Evolutionary conservation across 257 asterid genomes (phyloP), one percentile per base, ranked within the genome.

Genomic region (Plantago major): DNA sequence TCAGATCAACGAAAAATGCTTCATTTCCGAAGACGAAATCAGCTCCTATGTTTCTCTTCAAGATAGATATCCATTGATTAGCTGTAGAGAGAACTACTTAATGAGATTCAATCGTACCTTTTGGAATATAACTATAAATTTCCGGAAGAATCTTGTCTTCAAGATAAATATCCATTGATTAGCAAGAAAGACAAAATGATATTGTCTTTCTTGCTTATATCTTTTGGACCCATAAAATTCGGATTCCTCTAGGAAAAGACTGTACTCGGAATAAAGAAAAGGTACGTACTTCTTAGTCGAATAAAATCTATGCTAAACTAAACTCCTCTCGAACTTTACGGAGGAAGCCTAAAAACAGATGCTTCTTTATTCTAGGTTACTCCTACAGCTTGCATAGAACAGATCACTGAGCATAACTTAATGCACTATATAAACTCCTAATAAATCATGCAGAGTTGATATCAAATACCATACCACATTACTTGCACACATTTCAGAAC

Each of bases 161-260:
- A 22, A 22, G 26, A 22, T 22, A 22, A 2, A 22, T 22, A 22
- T 2, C 26, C 26, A 22, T 22, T 22, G 26, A 22, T 22, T 22
- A 22, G 26, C 26, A 22, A 22, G 26, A 22, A 22, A 22, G 26
- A 22, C 26, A 22, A 22, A n/a, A 22, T 22, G 26, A 22, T 33
- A 33, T 7, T 33, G 65, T 60, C 68, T 55, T 53, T 67, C 76
- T 74, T 71, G 73, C 17, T 40, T 57, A 15, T 11, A 26, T 19
- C 48, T 33, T 58, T 28, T 7, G 42, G 58, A 14, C 22, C 60
- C 57, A 65, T 22, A 38, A 28, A 28, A 38, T 59, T 59, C 19
- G 50, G 51, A 49, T 33, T 18, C 38, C 14, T 46, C 63, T 11
- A 17, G 58, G 56, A 33, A 68, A 52, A 42, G 55, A 14, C 22